Conservation (phyloP, 306 rosid species). For the Arachis stenosperma region DNA sequence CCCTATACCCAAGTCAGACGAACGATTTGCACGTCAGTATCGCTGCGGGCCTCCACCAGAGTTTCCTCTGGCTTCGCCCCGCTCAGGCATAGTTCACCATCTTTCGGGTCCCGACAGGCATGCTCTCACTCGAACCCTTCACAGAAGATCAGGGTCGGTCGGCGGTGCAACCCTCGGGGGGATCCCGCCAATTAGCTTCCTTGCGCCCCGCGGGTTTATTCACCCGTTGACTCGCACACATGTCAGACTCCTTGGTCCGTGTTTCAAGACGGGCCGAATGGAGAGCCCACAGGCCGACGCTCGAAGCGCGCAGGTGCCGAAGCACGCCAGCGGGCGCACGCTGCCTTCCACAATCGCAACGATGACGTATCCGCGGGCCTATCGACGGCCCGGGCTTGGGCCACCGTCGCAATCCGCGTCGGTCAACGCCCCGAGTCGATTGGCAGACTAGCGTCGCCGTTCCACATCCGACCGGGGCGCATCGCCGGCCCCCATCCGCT, state of each 20-base stretch:
- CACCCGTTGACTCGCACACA: conserved; percentile 2
- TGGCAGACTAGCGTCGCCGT: too few species aligned
- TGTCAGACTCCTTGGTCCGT: conserved; percentile 9
- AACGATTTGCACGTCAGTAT: conserved; percentile 35
- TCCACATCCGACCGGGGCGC: too few species aligned
- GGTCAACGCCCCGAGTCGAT: too few species aligned
- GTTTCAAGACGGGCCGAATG: conserved; percentile 11
- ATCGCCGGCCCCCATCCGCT: too few species aligned
- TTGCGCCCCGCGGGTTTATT: neutral
- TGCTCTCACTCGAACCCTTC: conserved; percentile 12
- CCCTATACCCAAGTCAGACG: conserved; percentile 34
- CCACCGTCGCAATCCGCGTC: neutral
- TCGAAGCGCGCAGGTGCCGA: neutral
- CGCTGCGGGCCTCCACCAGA: conserved; percentile 27
- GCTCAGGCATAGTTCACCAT: conserved; percentile 55
- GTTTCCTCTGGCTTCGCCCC: conserved; percentile 53
- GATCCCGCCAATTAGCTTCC: conserved; percentile 15
- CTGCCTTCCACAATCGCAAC: neutral
- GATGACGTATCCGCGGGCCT: conserved; percentile 2
- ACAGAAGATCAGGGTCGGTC: conserved; percentile 11
- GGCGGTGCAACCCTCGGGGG: conserved; percentile 3
- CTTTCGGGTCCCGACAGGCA: conserved; percentile 34
- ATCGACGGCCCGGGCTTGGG: neutral
- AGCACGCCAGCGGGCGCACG: neutral
- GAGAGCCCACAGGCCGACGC: conserved; percentile 5